phyloP scores from a whole-genome alignment of 345 rosid genomes.

The Eucalyptus regnans region DNA sequence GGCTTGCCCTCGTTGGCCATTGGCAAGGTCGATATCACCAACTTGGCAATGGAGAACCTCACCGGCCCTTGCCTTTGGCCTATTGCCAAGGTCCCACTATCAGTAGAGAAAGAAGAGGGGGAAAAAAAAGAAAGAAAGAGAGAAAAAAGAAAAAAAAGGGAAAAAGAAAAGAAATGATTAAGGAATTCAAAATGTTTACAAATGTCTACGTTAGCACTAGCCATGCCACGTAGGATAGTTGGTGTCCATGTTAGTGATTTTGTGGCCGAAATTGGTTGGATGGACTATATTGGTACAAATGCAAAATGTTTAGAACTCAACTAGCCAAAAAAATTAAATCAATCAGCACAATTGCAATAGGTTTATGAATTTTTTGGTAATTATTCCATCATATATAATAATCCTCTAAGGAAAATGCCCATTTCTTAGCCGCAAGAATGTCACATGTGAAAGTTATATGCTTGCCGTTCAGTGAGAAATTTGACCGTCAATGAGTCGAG shows the following conservation, averaged over 20 bases:
- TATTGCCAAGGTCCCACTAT: background rate
- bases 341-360: too few species aligned
- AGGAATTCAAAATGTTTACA: too few species aligned
- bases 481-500: background rate
- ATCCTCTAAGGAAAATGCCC: background rate
- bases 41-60: background rate
- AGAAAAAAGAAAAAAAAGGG: too few species aligned
- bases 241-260: background rate
- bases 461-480: background rate
- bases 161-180: too few species aligned
- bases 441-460: background rate
- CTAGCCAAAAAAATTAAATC: background rate
- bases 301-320: background rate
- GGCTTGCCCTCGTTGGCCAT: background rate
- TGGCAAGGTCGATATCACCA: background rate
- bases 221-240: background rate
- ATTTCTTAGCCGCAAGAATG: background rate
- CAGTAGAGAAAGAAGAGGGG: background rate
- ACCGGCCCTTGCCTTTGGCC: background rate
- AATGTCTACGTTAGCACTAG: background rate
- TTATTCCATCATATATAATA: background rate
- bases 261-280: background rate
- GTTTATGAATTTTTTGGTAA: background rate
- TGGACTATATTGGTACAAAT: background rate
- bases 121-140: background rate